Conservation (phyloP, 208 protist genomes). For the Spongospora subterranea region DNA sequence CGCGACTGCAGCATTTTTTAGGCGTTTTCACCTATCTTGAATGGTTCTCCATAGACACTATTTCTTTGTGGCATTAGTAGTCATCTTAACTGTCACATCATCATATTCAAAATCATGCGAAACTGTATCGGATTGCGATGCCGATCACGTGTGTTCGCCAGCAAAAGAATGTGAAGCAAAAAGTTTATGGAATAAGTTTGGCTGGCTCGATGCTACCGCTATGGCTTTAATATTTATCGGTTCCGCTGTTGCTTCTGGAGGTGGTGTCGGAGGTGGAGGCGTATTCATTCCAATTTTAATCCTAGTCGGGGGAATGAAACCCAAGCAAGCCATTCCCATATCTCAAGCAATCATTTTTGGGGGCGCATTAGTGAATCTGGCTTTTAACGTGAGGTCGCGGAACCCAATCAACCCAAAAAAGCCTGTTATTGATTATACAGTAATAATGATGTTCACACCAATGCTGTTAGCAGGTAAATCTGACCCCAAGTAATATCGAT, state of each 20-base stretch:
- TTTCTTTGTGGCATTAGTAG: too few relatives aligned
- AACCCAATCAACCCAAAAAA: slow-evolving; percentile 17
- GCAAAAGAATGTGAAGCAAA: background rate
- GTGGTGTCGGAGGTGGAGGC: slow-evolving; percentile 60
- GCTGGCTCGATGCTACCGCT: background rate
- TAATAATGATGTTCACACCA: slow-evolving; percentile 58
- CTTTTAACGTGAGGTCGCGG: slow-evolving; percentile 37
- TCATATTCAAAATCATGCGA: too few relatives aligned
- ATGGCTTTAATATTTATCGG: slow-evolving; percentile 1
- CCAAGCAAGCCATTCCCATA: slow-evolving; percentile 56
- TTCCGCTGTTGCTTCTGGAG: slow-evolving; percentile 26
- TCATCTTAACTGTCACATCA: too few relatives aligned
- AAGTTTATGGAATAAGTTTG: background rate
- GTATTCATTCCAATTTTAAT: slow-evolving; percentile 60
- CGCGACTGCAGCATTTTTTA: too few relatives aligned
- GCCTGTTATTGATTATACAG: slow-evolving; percentile 62
- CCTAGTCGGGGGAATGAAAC: slow-evolving; percentile 6
- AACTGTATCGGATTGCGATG: background rate
- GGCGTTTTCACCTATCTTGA: too few relatives aligned
- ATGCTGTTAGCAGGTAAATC: slow-evolving; percentile 50
- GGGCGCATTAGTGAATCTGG: slow-evolving; percentile 51
- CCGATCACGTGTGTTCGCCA: background rate
- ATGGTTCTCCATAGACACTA: too few relatives aligned
- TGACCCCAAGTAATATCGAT: background rate
- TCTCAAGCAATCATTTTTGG: slow-evolving; percentile 63